Evolutionary conservation across 495 filamentous ascomycete genomes (phyloP).

Genomic region (Talaromyces thailandensis): DNA sequence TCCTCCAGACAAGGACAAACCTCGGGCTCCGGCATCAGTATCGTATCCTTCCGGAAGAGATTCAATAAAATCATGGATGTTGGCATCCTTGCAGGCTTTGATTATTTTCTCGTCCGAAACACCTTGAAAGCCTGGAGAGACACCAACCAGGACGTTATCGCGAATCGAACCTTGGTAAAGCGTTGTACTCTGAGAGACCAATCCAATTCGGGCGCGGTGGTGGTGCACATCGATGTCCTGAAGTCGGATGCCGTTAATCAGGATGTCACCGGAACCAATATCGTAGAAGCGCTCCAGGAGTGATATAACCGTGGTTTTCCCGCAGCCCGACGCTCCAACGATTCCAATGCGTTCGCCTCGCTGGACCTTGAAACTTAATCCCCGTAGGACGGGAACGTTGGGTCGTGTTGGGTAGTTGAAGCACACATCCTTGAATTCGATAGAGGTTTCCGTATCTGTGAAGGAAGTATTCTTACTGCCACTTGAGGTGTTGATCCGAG

Average conservation of each 20-base stretch:
- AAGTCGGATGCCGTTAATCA: slow-evolving; percentile 42
- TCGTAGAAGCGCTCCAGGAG: slow-evolving; percentile 60
- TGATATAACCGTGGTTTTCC: slow-evolving; percentile 61
- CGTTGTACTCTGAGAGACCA: slow-evolving; percentile 57
- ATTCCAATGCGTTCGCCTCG: slow-evolving; percentile 60
- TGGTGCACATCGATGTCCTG: slow-evolving; percentile 23
- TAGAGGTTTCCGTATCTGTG: slow-evolving; percentile 1
- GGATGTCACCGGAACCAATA: slow-evolving; percentile 40
- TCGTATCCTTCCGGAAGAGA: slow-evolving; percentile 50
- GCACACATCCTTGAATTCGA: slow-evolving; percentile 40
- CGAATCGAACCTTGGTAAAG: slow-evolving; percentile 54
- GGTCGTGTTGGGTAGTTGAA: slow-evolving; percentile 50
- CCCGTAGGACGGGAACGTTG: slow-evolving; percentile 39
- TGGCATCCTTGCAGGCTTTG: slow-evolving; percentile 47
- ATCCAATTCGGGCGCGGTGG: slow-evolving; percentile 46
- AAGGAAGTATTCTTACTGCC: background rate
- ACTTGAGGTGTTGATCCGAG: background rate
- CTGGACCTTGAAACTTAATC: slow-evolving; percentile 35
- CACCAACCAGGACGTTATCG: slow-evolving; percentile 50
- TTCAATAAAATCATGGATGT: slow-evolving; percentile 53
- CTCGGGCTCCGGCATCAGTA: slow-evolving; percentile 49
- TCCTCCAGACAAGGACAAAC: slow-evolving; percentile 50
- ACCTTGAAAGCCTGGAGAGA: slow-evolving; percentile 20
- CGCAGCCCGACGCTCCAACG: slow-evolving; percentile 63
- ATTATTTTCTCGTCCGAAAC: slow-evolving; percentile 23